These are phyloP conservation scores for Baorangia bicolor DNA, from an alignment of 768 basidiomycete genomes.

Conservation along the genomic window DNA sequence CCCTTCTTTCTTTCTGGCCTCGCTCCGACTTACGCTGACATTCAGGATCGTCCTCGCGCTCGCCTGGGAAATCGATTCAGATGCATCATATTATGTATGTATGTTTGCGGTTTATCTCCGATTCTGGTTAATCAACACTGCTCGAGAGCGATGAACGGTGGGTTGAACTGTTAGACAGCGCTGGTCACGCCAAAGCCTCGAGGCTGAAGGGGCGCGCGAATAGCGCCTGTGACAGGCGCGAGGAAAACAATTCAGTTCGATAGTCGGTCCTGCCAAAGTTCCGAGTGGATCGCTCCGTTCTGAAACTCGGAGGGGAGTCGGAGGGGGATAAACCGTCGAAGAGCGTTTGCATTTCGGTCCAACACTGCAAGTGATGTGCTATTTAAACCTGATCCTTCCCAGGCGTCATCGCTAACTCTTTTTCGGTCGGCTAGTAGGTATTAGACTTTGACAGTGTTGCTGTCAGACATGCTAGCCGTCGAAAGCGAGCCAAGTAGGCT, in stretches of 20 bases:
- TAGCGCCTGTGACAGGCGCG: neutral
- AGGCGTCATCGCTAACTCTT: neutral
- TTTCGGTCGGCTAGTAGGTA: neutral
- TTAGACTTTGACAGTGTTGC: neutral
- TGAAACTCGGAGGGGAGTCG: neutral
- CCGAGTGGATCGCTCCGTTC: neutral
- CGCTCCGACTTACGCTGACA: neutral
- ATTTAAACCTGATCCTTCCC: neutral
- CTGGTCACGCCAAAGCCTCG: conserved; percentile 5
- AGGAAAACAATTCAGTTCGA: neutral
- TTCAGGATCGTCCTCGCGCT: neutral
- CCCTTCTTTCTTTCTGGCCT: too few species aligned
- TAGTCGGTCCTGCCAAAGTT: neutral
- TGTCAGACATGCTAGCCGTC: neutral
- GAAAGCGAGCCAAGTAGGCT: neutral
- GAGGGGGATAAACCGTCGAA: neutral
- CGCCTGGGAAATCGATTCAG: neutral
- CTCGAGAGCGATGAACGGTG: neutral
- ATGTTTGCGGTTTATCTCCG: conserved; percentile 5
- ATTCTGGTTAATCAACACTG: neutral
- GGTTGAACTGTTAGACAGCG: neutral
- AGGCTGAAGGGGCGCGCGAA: neutral
- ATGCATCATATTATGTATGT: neutral
- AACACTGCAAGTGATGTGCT: neutral
- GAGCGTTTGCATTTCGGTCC: neutral